Conservation (phyloP, 352 stramenopile species). For the Elongisporangium prolatum region DNA sequence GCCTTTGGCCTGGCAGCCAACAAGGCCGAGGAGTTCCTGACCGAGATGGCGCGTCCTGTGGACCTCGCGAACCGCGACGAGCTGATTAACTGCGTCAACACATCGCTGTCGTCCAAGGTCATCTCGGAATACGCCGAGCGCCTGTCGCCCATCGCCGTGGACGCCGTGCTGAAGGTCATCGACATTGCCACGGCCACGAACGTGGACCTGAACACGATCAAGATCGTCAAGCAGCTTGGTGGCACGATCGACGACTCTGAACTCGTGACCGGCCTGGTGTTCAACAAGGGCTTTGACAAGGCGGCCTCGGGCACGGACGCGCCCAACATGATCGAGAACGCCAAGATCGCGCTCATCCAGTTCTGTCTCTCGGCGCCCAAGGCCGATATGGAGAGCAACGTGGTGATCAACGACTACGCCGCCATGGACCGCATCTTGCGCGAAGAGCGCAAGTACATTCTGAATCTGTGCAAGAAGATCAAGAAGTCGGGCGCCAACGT, state of each 20-base stretch:
- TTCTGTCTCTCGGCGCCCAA: constrained; percentile 99
- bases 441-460: constrained; percentile 98
- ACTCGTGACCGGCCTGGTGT: constrained; percentile 96
- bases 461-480: constrained; percentile 96
- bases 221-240: constrained; percentile 98
- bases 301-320: constrained; percentile 38
- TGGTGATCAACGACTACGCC: constrained; percentile 99
- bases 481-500: constrained; percentile 99
- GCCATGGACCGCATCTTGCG: constrained; percentile 99
- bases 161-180: constrained; percentile 97
- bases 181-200: constrained; percentile 91
- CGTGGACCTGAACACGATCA: constrained; percentile 97
- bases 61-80: constrained; percentile 92
- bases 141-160: constrained; percentile 97
- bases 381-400: constrained; percentile 99
- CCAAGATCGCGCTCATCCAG: constrained; percentile 99
- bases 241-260: constrained; percentile 99
- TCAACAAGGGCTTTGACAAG: constrained; percentile 94
- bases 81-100: constrained; percentile 97
- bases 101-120: constrained; percentile 97
- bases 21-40: constrained; percentile 89
- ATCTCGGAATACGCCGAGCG: constrained; percentile 97
- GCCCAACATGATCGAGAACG: constrained; percentile 92
- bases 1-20: constrained; percentile 92
- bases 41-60: constrained; percentile 89